These are phyloP conservation scores for Pelargonium australe DNA, from an alignment of 441 rosid genomes.

Conservation along the genomic window DNA sequence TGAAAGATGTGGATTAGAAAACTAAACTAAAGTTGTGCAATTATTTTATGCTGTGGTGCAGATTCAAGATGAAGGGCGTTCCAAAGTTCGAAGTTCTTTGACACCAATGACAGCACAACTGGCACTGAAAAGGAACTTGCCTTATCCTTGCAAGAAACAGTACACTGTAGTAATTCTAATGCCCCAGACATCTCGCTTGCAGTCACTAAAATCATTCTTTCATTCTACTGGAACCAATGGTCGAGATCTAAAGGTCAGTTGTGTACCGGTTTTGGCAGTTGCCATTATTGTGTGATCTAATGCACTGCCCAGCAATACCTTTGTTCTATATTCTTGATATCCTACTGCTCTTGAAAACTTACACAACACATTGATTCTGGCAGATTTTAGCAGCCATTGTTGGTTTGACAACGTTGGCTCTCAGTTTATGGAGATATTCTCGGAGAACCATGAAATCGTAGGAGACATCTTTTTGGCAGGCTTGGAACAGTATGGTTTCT, in stretches of 20 bases:
- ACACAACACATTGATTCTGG: conserved; percentile 11
- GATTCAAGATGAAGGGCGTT: conserved; percentile 80
- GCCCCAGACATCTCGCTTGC: conserved; percentile 57
- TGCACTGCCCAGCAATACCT: conserved; percentile 4
- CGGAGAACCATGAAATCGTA: conserved; percentile 31
- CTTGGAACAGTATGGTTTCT: background rate
- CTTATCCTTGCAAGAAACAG: conserved; percentile 74
- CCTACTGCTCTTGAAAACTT: background rate
- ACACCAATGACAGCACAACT: conserved; percentile 47
- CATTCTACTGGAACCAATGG: conserved; percentile 20
- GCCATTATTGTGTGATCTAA: conserved; percentile 5
- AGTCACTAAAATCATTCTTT: conserved; percentile 42
- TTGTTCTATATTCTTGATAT: background rate
- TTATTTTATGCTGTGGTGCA: conserved; percentile 20
- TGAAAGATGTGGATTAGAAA: background rate
- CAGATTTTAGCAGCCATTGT: conserved; percentile 66
- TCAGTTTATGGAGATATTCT: conserved; percentile 66
- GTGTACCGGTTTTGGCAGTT: conserved; percentile 4
- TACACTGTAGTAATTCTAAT: conserved; percentile 75
- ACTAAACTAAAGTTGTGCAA: background rate
- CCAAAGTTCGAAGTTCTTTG: conserved; percentile 57
- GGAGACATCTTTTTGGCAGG: conserved; percentile 13
- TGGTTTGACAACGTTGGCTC: conserved; percentile 40
- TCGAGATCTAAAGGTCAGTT: conserved; percentile 63
- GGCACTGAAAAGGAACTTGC: conserved; percentile 60